Base-by-base conservation (phyloP, 2,329 filamentous ascomycete genomes). In the Raffaelea arxii region DNA sequence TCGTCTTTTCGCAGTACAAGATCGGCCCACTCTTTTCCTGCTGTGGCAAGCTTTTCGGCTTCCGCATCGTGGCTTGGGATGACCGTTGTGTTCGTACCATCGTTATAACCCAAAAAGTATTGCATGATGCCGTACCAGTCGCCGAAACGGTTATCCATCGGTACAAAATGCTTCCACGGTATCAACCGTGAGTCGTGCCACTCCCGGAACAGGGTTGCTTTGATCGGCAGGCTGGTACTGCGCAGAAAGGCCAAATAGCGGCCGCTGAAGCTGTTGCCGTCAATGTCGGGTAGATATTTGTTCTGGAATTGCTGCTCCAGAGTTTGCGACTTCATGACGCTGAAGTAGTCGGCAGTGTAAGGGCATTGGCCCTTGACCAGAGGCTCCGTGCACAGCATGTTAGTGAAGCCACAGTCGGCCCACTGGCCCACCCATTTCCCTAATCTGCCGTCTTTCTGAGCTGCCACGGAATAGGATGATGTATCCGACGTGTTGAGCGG, bases 151-250 rank as follows among this genome's bases (percentile, higher is more conserved):
- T 77, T 84, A 58, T 89, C 83, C 74, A 91, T 80, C 16, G 86
- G 86, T 2, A 89, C 80, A 55, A 86, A 91, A 62, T 92, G 86
- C 56, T 79, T 78, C 86, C 86, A 92, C 1, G 84, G 73, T 2
- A 87, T 68, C 2, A 91, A 68, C 3, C 86, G 72, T 39, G 74
- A 75, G 59, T 90, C 85, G 57, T 90, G 86, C 86, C 86, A 92
- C 60, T 92, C 86, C 19, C 77, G 73, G 65, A 82, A 92, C 21
- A 91, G 68, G 0, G 86, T 88, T 6, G 82, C 78, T 65, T 91
- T 92, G 65, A 92, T 77, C 0, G 83, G 83, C 9, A 90, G 62
- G 16, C 77, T 81, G 2, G 78, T 84, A 25, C 78, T 84, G 27
- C 75, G 71, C 22, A 91, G 66, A 59, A 90, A 88, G 0, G 75